Percentiles rank a stretch among this genome's conserved stretches.
Conservation (phyloP, 345 rosid genomes). For the Moricandia moricandioides region DNA sequence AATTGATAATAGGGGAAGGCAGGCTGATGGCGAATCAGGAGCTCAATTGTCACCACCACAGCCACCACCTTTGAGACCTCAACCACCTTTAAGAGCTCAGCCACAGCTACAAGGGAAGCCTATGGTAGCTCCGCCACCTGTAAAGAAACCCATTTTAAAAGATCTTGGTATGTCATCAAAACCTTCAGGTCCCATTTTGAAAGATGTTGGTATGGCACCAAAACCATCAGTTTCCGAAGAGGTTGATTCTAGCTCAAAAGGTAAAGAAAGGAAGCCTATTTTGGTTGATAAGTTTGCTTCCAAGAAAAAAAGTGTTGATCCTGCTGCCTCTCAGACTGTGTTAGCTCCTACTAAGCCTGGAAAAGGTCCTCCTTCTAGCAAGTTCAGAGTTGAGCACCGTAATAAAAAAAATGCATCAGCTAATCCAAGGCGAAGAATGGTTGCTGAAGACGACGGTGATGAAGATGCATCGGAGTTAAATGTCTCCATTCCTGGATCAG, state of each 20-base stretch:
- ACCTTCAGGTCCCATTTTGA: slow-evolving; percentile 53
- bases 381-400: slow-evolving; percentile 66
- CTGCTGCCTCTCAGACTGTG: slow-evolving; percentile 63
- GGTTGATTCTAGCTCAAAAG: slow-evolving; percentile 45
- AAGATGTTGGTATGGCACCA: slow-evolving; percentile 74
- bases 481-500: slow-evolving; percentile 58
- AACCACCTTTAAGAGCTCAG: slow-evolving; percentile 62
- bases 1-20: slow-evolving; percentile 32
- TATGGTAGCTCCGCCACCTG: slow-evolving; percentile 55
- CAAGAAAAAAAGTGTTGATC: slow-evolving; percentile 70
- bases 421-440: slow-evolving; percentile 60
- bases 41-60: slow-evolving; percentile 42
- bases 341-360: slow-evolving; percentile 74
- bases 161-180: slow-evolving; percentile 73
- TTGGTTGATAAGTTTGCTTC: slow-evolving; percentile 90
- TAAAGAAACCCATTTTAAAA: slow-evolving; percentile 66
- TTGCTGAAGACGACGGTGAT: slow-evolving; percentile 53
- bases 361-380: slow-evolving; percentile 73
- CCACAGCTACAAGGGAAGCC: slow-evolving; percentile 77
- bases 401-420: slow-evolving; percentile 54
- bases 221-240: slow-evolving; percentile 42
- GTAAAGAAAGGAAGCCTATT: slow-evolving; percentile 77
- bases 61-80: slow-evolving; percentile 60
- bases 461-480: slow-evolving; percentile 71
- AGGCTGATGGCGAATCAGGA: slow-evolving; percentile 20